Evolutionary conservation across 176 grass and related monocot species (phyloP).

Genomic region (Coix lacrymajobi): DNA sequence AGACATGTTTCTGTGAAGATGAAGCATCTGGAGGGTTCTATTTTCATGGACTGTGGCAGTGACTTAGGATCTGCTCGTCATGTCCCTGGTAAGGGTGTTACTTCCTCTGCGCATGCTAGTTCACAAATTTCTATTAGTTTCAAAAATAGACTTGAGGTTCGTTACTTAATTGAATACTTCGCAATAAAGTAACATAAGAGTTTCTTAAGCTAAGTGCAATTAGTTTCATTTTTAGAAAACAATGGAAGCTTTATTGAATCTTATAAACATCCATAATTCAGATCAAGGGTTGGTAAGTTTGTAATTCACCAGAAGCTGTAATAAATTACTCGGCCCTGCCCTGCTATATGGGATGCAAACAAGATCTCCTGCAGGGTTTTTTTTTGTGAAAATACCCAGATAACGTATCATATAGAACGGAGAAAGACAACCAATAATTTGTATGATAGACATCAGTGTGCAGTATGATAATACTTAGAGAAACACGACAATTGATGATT

Average conservation of each 20-base stretch:
- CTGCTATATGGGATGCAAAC: not conserved
- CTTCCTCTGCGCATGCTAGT: not conserved
- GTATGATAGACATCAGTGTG: not conserved
- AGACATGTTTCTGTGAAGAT: slow-evolving; percentile 56
- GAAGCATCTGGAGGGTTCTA: slow-evolving; percentile 67
- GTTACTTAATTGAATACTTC: not conserved
- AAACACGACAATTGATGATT: not conserved
- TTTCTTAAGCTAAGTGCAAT: not conserved
- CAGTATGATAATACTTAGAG: not conserved
- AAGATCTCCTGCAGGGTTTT: not conserved
- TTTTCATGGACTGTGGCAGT: slow-evolving; percentile 92
- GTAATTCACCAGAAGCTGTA: not conserved
- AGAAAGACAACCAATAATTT: not conserved
- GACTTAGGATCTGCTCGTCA: slow-evolving; percentile 82
- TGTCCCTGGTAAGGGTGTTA: slow-evolving; percentile 63
- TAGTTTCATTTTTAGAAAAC: not conserved
- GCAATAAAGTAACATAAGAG: not conserved
- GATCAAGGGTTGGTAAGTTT: not conserved
- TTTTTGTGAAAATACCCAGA: not conserved
- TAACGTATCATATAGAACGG: not conserved
- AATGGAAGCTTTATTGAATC: not conserved
- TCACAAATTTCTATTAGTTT: slow-evolving; percentile 25
- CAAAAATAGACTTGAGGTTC: slow-evolving; percentile 1
- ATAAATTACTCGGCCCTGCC: not conserved
- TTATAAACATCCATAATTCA: not conserved